A percentile compares a stretch with the other conserved stretches of the same genome.
Conservation (phyloP, 2,329 filamentous ascomycete genomes). For the Leptoxyphium fumago region DNA sequence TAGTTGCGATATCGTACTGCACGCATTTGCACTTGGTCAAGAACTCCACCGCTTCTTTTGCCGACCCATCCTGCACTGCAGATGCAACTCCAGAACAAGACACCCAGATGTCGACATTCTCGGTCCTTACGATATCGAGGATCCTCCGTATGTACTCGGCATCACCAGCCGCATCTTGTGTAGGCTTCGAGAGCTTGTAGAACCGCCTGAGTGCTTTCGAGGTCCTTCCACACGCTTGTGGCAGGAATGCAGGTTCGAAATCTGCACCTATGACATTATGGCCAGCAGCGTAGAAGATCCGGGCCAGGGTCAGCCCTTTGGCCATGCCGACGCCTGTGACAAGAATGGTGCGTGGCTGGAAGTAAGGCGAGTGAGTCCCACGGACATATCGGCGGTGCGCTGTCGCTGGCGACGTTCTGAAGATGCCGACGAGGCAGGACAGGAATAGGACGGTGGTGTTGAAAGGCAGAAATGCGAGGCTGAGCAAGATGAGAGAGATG, state of each 20-base stretch:
- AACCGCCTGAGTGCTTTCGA: constrained; percentile 44
- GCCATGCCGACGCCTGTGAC: constrained; percentile 61
- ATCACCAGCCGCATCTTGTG: constrained; percentile 18
- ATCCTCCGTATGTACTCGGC: constrained; percentile 42
- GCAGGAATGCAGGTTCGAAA: constrained; percentile 30
- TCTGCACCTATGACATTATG: constrained; percentile 62
- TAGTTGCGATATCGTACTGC: constrained; percentile 45
- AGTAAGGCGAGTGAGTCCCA: constrained; percentile 19
- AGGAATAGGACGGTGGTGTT: constrained; percentile 29
- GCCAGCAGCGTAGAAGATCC: constrained; percentile 47
- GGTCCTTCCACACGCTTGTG: constrained; percentile 37
- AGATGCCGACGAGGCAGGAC: constrained; percentile 19
- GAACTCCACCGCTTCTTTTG: constrained; percentile 45
- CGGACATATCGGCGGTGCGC: constrained; percentile 11
- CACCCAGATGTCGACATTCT: constrained; percentile 57
- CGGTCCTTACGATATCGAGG: constrained; percentile 42
- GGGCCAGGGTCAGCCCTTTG: constrained; percentile 53
- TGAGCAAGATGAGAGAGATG: constrained; percentile 29
- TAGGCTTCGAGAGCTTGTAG: constrained; percentile 30
- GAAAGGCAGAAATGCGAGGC: constrained; percentile 34
- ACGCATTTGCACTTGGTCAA: constrained; percentile 46
- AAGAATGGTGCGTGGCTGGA: constrained; percentile 42
- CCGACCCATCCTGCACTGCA: constrained; percentile 51
- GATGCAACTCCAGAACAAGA: constrained; percentile 55
- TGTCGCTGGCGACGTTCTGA: constrained; percentile 16